Percentiles rank a stretch among this genome's conserved stretches.
phyloP scores from a whole-genome alignment of 345 rosid species.

The Clausena lansium region DNA sequence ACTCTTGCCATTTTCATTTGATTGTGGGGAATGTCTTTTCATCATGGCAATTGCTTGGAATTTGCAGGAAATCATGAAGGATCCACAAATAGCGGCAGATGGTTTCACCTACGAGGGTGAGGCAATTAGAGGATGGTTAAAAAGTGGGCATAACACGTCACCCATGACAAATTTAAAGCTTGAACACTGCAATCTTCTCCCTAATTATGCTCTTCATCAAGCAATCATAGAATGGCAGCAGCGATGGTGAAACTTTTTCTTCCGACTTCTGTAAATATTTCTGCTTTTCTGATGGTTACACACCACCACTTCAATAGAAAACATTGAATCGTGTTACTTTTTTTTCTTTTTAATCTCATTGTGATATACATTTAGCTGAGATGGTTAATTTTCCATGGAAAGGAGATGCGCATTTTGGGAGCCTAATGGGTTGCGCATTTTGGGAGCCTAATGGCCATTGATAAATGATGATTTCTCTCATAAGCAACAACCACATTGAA shows the following conservation, averaged over 20 bases:
- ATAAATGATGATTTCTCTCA: background rate
- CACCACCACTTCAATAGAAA: background rate
- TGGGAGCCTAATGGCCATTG: background rate
- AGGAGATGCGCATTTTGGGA: background rate
- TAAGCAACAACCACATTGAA: too few species aligned
- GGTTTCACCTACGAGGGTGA: slow-evolving; percentile 92
- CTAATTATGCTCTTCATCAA: slow-evolving; percentile 74
- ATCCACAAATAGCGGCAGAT: slow-evolving; percentile 86
- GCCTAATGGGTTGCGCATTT: background rate
- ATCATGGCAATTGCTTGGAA: slow-evolving; percentile 6
- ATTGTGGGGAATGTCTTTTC: background rate
- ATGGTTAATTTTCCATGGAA: background rate
- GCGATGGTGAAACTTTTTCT: slow-evolving; percentile 34
- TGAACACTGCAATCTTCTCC: slow-evolving; percentile 63
- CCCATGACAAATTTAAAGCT: slow-evolving; percentile 92
- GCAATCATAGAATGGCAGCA: slow-evolving; percentile 87
- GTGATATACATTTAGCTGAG: background rate
- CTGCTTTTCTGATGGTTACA: background rate
- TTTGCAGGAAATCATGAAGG: slow-evolving; percentile 77
- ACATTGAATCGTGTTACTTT: too few species aligned
- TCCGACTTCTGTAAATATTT: background rate
- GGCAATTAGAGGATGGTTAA: slow-evolving; percentile 82
- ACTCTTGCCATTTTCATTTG: background rate
- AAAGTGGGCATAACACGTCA: slow-evolving; percentile 75
- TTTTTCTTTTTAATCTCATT: background rate